phyloP scores from a whole-genome alignment of 2,329 filamentous ascomycete genomes.

The Sporothrix variecibatus region DNA sequence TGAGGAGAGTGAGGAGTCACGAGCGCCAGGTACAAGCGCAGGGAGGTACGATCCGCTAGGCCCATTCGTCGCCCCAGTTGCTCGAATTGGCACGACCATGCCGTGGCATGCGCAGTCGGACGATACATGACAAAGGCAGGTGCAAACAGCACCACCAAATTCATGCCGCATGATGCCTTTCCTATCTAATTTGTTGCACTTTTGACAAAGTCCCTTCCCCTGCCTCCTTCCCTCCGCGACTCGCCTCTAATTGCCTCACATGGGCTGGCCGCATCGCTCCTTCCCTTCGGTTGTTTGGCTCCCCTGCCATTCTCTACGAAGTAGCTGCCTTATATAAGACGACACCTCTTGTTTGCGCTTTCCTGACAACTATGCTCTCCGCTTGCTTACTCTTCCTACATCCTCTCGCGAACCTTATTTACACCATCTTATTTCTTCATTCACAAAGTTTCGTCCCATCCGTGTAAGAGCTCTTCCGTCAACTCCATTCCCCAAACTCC shows the following conservation, averaged over 20 bases:
- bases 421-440: not conserved
- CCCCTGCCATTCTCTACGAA: not conserved
- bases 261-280: constrained; percentile 13
- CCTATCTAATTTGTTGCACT: not conserved
- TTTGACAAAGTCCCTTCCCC: not conserved
- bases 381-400: not conserved
- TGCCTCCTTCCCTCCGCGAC: constrained; percentile 3
- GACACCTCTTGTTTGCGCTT: too few relatives aligned
- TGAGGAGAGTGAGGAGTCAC: not conserved
- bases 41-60: constrained; percentile 1
- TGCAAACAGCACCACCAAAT: constrained; percentile 8
- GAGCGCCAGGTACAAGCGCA: not conserved
- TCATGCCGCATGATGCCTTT: not conserved
- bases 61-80: not conserved
- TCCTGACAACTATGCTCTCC: not conserved
- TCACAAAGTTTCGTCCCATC: not conserved
- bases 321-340: not conserved
- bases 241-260: constrained; percentile 26
- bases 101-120: constrained; percentile 17
- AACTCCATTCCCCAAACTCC: not conserved
- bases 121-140: constrained; percentile 14
- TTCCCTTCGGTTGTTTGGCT: not conserved
- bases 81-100: not conserved
- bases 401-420: not conserved
- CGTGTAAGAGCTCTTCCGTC: not conserved